Conservation (phyloP, 257 asterid species). For the Handroanthus guayacan region DNA sequence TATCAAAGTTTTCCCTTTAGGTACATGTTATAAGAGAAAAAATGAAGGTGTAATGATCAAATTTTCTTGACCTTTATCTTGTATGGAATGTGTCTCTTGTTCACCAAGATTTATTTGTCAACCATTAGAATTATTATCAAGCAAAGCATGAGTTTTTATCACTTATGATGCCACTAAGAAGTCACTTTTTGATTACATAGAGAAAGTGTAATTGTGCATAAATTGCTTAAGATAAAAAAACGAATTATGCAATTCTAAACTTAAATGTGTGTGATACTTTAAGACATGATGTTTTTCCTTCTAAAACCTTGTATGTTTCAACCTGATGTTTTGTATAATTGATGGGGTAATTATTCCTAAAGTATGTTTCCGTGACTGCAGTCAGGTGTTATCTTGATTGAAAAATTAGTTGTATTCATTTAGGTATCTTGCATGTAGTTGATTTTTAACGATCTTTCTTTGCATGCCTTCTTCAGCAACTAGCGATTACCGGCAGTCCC, state of each 20-base stretch:
- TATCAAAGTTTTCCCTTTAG: not conserved
- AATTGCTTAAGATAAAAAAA: constrained; percentile 23
- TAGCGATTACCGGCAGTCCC: constrained; percentile 94
- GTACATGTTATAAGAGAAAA: not conserved
- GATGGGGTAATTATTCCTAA: not conserved
- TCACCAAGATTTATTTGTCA: constrained; percentile 1
- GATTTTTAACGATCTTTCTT: constrained; percentile 2
- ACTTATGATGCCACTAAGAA: constrained; percentile 7
- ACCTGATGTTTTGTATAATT: constrained; percentile 22
- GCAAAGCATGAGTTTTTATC: not conserved
- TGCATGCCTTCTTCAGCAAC: constrained; percentile 61
- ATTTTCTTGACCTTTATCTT: not conserved
- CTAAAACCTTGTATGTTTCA: constrained; percentile 12
- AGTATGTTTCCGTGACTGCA: constrained; percentile 1
- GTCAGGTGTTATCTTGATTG: constrained; percentile 7
- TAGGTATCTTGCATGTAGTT: constrained; percentile 9
- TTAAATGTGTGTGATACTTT: not conserved
- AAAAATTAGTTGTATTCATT: constrained; percentile 4
- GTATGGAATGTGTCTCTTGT: not conserved
- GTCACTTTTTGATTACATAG: constrained; percentile 6
- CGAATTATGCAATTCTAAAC: not conserved
- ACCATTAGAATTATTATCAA: constrained; percentile 1
- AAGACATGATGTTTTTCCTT: not conserved
- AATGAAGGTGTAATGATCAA: no score
- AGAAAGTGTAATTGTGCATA: not conserved